phyloP scores from a whole-genome alignment of 257 asterid genomes.

The Jacaranda mimosifolia region DNA sequence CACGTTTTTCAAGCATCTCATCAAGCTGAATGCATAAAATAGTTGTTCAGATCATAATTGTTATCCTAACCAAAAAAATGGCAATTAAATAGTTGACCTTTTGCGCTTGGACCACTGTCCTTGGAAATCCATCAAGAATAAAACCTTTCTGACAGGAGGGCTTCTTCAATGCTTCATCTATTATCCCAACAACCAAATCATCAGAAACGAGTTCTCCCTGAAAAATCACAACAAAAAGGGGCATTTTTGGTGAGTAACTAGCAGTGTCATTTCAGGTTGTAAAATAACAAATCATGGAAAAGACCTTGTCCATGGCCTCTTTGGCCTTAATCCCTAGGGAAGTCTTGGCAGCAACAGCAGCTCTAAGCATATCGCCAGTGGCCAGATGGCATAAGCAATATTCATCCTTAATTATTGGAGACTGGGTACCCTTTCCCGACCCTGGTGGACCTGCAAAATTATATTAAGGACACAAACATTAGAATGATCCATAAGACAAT shows the following conservation, averaged over 20 bases:
- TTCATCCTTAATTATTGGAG: constrained; percentile 92
- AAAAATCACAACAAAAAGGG: constrained; percentile 39
- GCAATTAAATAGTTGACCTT: constrained; percentile 58
- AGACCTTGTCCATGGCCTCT: constrained; percentile 94
- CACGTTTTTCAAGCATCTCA: constrained; percentile 89
- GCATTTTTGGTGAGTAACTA: constrained; percentile 1
- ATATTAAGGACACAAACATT: constrained; percentile 25
- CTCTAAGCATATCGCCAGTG: constrained; percentile 98
- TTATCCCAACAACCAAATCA: constrained; percentile 92
- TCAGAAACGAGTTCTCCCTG: constrained; percentile 98
- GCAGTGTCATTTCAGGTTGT: constrained; percentile 9
- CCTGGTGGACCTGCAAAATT: constrained; percentile 87
- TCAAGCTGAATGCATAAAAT: constrained; percentile 69
- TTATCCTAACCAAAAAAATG: not conserved
- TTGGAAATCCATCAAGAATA: constrained; percentile 98
- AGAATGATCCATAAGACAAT: constrained; percentile 3
- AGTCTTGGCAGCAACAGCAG: constrained; percentile 95
- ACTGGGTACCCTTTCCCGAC: constrained; percentile 95
- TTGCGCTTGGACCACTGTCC: constrained; percentile 92
- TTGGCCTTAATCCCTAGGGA: constrained; percentile 92
- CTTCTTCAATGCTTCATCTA: constrained; percentile 90
- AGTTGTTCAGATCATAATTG: constrained; percentile 25
- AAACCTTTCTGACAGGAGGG: constrained; percentile 96
- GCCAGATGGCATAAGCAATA: constrained; percentile 94
- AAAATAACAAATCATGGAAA: constrained; percentile 14